These are phyloP conservation scores for Austroboletus eburneus DNA, from an alignment of 768 basidiomycete species.

Conservation along the genomic window DNA sequence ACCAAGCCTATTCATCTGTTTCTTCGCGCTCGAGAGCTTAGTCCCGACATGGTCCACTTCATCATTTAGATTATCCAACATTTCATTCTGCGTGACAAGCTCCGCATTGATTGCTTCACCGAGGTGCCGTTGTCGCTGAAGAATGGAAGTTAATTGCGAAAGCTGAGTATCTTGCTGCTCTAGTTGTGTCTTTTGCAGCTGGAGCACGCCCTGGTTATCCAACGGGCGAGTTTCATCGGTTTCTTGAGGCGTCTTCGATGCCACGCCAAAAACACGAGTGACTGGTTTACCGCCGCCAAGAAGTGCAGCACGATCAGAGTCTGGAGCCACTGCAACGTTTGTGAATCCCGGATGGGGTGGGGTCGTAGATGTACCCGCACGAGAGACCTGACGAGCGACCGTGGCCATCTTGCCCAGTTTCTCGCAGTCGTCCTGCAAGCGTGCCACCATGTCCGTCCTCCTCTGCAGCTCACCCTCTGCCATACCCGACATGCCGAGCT, in stretches of 20 bases:
- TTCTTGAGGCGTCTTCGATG: slow-evolving; percentile 57
- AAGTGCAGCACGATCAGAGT: slow-evolving; percentile 62
- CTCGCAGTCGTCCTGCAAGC: slow-evolving; percentile 88
- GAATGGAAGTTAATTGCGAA: slow-evolving; percentile 72
- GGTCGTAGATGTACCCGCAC: slow-evolving; percentile 26
- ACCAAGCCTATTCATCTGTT: slow-evolving; percentile 76
- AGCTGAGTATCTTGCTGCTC: slow-evolving; percentile 81
- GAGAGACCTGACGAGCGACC: slow-evolving; percentile 55
- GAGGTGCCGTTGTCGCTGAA: slow-evolving; percentile 80
- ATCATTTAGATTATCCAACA: slow-evolving; percentile 72
- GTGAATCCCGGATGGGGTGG: slow-evolving; percentile 29
- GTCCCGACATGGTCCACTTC: slow-evolving; percentile 76
- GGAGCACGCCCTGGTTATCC: slow-evolving; percentile 76
- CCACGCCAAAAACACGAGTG: slow-evolving; percentile 76
- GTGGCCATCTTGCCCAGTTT: slow-evolving; percentile 84
- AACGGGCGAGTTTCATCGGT: slow-evolving; percentile 83
- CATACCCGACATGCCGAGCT: slow-evolving; percentile 65
- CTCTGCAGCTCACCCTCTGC: slow-evolving; percentile 90
- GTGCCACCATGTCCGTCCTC: slow-evolving; percentile 83
- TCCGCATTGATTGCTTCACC: slow-evolving; percentile 85
- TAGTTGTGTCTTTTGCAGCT: slow-evolving; percentile 77
- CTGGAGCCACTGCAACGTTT: slow-evolving; percentile 36
- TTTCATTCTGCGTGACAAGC: slow-evolving; percentile 77
- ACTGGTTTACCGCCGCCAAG: slow-evolving; percentile 50
- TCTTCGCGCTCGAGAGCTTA: slow-evolving; percentile 77